Percentiles rank a stretch among this genome's conserved stretches.
phyloP scores from a whole-genome alignment of 495 filamentous ascomycete species.

The Neurospora intermedia region DNA sequence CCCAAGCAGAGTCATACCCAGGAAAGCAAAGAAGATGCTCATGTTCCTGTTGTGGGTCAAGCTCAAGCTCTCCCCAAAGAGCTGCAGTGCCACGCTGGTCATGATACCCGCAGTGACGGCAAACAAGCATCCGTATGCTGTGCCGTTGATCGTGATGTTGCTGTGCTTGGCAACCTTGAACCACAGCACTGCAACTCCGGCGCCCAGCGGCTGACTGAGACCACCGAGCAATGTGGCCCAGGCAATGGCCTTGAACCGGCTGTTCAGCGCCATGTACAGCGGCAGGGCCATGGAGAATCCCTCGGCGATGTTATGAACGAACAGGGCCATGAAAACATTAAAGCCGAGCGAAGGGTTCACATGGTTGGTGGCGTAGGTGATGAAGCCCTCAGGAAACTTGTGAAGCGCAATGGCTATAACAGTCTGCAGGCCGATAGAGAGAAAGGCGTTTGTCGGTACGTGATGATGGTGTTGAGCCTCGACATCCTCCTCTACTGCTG shows the following conservation, averaged over 20 bases:
- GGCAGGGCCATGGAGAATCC: constrained; percentile 91
- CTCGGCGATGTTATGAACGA: constrained; percentile 96
- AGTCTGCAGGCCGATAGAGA: constrained; percentile 87
- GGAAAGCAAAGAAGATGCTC: constrained; percentile 75
- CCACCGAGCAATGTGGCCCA: constrained; percentile 80
- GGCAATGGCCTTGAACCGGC: constrained; percentile 65
- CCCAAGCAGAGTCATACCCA: constrained; percentile 84
- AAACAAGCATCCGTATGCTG: constrained; percentile 82
- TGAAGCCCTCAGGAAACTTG: constrained; percentile 96
- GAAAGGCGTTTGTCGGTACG: constrained; percentile 88
- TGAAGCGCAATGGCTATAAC: constrained; percentile 90
- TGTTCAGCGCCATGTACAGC: constrained; percentile 75
- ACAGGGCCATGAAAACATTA: constrained; percentile 87
- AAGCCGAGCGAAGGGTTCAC: constrained; percentile 80
- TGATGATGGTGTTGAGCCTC: constrained; percentile 76
- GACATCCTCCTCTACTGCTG: constrained; percentile 23
- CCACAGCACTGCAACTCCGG: constrained; percentile 74
- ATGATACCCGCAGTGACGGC: constrained; percentile 87
- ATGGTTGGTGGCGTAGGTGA: constrained; percentile 97
- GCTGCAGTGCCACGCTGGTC: constrained; percentile 79
- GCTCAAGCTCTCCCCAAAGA: constrained; percentile 77
- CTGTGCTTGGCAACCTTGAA: constrained; percentile 49
- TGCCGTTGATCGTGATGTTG: constrained; percentile 48
- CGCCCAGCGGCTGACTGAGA: constrained; percentile 75
- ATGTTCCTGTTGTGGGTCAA: constrained; percentile 69